A percentile compares a stretch with the other conserved stretches of the same genome.
These are phyloP conservation scores for Candida ficus DNA, from an alignment of 805 yeast genomes.

Conservation along the genomic window DNA sequence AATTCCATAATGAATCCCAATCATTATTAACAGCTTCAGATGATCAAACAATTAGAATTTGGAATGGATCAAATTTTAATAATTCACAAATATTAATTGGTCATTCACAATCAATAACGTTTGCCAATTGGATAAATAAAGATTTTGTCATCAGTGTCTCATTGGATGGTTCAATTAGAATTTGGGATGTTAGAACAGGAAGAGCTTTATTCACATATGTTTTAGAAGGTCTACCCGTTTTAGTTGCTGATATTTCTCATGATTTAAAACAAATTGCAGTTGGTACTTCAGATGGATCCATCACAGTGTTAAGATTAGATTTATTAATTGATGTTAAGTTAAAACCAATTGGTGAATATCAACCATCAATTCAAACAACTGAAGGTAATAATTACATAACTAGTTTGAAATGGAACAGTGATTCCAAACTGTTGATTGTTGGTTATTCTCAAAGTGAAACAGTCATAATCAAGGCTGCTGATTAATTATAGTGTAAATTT, in stretches of 20 bases:
- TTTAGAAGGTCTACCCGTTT: slow-evolving; percentile 50
- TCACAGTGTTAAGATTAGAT: slow-evolving; percentile 46
- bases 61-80: slow-evolving; percentile 63
- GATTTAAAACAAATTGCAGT: slow-evolving; percentile 46
- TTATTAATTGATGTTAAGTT: slow-evolving; percentile 12
- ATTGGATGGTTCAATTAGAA: slow-evolving; percentile 62
- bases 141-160: slow-evolving; percentile 48
- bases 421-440: background rate
- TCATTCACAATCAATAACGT: slow-evolving; percentile 54
- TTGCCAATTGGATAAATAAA: slow-evolving; percentile 48
- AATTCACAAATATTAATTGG: slow-evolving; percentile 44
- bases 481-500: background rate
- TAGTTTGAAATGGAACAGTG: slow-evolving; percentile 6
- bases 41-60: slow-evolving; percentile 65
- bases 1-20: slow-evolving; percentile 46
- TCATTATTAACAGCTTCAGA: slow-evolving; percentile 73
- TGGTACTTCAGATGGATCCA: slow-evolving; percentile 61
- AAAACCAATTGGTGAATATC: slow-evolving; percentile 21
- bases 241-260: slow-evolving; percentile 48
- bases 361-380: slow-evolving; percentile 11
- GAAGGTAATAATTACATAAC: slow-evolving; percentile 4
- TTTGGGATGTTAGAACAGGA: slow-evolving; percentile 59
- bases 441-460: slow-evolving; percentile 4
- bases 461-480: background rate
- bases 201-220: slow-evolving; percentile 31